Evolutionary conservation across 306 rosid genomes (phyloP).

Genomic region (Arachis stenosperma): DNA sequence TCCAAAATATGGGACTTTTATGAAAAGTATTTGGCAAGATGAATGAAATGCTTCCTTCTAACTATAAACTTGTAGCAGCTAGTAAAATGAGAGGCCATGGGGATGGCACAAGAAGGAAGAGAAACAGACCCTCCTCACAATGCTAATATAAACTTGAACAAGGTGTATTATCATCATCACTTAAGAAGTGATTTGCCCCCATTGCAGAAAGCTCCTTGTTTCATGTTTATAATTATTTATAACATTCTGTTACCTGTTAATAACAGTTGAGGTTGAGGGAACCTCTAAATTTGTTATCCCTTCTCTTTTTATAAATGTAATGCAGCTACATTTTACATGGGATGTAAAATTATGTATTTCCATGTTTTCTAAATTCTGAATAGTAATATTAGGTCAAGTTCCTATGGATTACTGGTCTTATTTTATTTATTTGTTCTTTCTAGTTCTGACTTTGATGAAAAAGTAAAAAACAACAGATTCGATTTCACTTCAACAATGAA

Average conservation of each 20-base stretch:
- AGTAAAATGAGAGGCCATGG: conserved; percentile 46
- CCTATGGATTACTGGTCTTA: too few species aligned
- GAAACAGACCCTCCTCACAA: conserved; percentile 42
- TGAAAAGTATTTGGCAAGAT: conserved; percentile 45
- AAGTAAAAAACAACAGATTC: too few species aligned
- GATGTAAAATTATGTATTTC: too few species aligned
- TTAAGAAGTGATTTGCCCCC: neutral
- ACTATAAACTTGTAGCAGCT: conserved; percentile 52
- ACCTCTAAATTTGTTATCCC: neutral
- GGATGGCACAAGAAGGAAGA: conserved; percentile 29
- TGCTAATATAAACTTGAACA: neutral
- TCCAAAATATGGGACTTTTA: conserved; percentile 63
- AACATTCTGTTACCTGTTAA: neutral
- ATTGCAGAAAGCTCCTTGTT: neutral
- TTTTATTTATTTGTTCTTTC: too few species aligned
- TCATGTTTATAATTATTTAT: neutral
- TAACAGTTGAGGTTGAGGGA: neutral
- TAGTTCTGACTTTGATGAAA: too few species aligned
- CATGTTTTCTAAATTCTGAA: neutral
- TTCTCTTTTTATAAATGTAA: neutral
- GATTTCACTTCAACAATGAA: too few species aligned
- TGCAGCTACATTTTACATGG: neutral
- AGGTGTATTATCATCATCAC: neutral
- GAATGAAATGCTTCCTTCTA: conserved; percentile 49
- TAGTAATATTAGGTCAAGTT: too few species aligned